Conservation (phyloP, 1,139 yeast genomes). For the Casaregolazyma suthepensis region DNA sequence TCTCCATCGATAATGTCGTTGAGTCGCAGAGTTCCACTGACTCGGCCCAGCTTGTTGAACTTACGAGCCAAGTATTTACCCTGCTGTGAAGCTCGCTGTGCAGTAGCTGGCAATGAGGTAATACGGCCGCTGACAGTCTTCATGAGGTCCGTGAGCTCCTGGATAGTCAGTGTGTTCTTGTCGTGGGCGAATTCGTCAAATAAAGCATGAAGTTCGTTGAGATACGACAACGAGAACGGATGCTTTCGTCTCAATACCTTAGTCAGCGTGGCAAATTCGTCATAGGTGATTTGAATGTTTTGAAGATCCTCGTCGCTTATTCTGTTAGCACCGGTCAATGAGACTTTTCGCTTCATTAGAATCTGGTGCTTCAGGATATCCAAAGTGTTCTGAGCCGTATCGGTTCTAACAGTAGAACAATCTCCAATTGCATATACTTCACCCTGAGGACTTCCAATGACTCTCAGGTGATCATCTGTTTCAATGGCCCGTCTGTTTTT, state of each 20-base stretch:
- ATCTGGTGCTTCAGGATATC: conserved; percentile 29
- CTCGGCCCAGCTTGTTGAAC: conserved; percentile 42
- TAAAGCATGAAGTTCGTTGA: conserved; percentile 43
- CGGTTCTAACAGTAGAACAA: conserved; percentile 56
- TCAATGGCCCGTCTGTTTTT: conserved; percentile 56
- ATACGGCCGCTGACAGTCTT: conserved; percentile 52
- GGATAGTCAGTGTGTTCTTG: conserved; percentile 39
- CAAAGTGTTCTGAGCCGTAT: conserved; percentile 48
- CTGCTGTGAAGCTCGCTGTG: conserved; percentile 63
- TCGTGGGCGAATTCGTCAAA: conserved; percentile 46
- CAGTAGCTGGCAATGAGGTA: conserved; percentile 62
- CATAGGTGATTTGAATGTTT: conserved; percentile 41
- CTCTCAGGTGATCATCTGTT: conserved; percentile 59
- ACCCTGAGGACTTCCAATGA: conserved; percentile 54
- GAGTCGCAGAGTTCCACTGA: conserved; percentile 29
- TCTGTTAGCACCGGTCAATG: conserved; percentile 20
- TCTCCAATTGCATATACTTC: conserved; percentile 66
- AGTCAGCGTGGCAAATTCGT: conserved; percentile 43
- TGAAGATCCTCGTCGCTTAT: conserved; percentile 32
- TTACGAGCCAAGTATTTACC: conserved; percentile 56
- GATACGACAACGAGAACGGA: conserved; percentile 55
- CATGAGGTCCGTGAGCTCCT: conserved; percentile 44
- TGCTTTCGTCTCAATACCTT: conserved; percentile 40
- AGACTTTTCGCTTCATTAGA: conserved; percentile 20
- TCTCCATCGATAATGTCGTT: conserved; percentile 44